These are phyloP conservation scores for Hysterium pulicare DNA, from an alignment of 2,329 filamentous ascomycete genomes.

Conservation along the genomic window DNA sequence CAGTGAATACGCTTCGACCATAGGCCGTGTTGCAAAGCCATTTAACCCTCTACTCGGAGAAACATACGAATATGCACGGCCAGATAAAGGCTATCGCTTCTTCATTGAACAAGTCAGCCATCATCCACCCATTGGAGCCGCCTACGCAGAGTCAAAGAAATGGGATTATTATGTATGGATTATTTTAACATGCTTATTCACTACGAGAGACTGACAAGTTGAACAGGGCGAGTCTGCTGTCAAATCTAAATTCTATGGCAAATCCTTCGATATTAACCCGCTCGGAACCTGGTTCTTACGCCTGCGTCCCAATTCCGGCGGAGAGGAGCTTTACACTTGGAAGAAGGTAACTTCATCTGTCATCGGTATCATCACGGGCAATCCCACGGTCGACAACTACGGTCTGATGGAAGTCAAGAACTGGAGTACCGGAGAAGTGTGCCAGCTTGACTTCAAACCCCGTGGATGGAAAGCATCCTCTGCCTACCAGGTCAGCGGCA, in stretches of 20 bases:
- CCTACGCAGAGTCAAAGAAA: slow-evolving; percentile 84
- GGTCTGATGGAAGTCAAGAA: slow-evolving; percentile 97
- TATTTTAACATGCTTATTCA: background rate
- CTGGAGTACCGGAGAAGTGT: slow-evolving; percentile 91
- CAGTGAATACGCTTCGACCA: slow-evolving; percentile 94
- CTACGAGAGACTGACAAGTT: slow-evolving; percentile 13
- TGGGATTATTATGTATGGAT: slow-evolving; percentile 80
- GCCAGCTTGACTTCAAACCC: slow-evolving; percentile 85
- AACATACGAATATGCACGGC: slow-evolving; percentile 92
- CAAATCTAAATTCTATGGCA: slow-evolving; percentile 95
- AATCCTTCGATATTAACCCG: slow-evolving; percentile 94
- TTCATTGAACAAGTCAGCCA: slow-evolving; percentile 98
- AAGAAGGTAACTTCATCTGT: slow-evolving; percentile 98
- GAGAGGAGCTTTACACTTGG: slow-evolving; percentile 85
- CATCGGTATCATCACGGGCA: slow-evolving; percentile 97
- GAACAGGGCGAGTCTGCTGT: slow-evolving; percentile 84
- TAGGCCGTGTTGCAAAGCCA: slow-evolving; percentile 93
- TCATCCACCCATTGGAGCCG: slow-evolving; percentile 90
- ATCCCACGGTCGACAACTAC: slow-evolving; percentile 96
- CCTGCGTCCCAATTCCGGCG: slow-evolving; percentile 70
- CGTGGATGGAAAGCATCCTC: slow-evolving; percentile 94
- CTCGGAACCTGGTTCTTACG: slow-evolving; percentile 95
- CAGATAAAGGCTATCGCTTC: slow-evolving; percentile 97
- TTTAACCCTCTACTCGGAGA: slow-evolving; percentile 97
- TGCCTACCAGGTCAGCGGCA: slow-evolving; percentile 83